These are phyloP conservation scores for Brasenia schreberi DNA, from an alignment of 164 flowering plant species.

Conservation along the genomic window DNA sequence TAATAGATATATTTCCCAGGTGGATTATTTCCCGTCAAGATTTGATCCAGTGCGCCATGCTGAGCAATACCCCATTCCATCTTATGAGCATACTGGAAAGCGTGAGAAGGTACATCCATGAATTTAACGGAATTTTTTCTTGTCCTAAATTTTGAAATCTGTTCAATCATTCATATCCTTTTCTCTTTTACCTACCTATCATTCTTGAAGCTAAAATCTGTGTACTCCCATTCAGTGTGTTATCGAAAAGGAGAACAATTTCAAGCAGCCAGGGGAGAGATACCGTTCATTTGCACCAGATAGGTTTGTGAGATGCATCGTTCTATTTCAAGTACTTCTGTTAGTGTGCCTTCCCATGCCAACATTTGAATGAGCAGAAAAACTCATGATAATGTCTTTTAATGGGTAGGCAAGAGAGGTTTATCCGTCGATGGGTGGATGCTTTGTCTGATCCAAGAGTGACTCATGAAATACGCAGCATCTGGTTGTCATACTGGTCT, in stretches of 20 bases:
- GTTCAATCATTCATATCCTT: not conserved
- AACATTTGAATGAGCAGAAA: not conserved
- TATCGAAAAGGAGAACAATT: conserved; percentile 90
- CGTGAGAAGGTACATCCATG: conserved; percentile 63
- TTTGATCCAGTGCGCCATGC: conserved; percentile 80
- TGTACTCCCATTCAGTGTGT: conserved; percentile 29
- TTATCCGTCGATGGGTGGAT: conserved; percentile 45
- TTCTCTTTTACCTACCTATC: no score
- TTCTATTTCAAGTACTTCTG: not conserved
- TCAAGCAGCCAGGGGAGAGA: conserved; percentile 96
- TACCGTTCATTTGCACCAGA: conserved; percentile 76
- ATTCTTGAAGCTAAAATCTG: not conserved
- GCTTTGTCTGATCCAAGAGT: conserved; percentile 76
- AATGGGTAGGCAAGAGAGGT: conserved; percentile 73
- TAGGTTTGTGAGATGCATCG: conserved; percentile 30
- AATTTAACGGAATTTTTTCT: not conserved
- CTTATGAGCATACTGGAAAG: conserved; percentile 33
- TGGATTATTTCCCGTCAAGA: conserved; percentile 97
- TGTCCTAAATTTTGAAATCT: not conserved
- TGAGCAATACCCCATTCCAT: conserved; percentile 67
- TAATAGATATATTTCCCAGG: conserved; percentile 18
- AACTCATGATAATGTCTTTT: not conserved
- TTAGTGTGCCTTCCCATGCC: not conserved
- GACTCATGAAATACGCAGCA: conserved; percentile 73
- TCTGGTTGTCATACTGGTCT: conserved; percentile 85